Evolutionary conservation across 345 rosid genomes (phyloP).

Genomic region (Gossypium sturtianum): DNA sequence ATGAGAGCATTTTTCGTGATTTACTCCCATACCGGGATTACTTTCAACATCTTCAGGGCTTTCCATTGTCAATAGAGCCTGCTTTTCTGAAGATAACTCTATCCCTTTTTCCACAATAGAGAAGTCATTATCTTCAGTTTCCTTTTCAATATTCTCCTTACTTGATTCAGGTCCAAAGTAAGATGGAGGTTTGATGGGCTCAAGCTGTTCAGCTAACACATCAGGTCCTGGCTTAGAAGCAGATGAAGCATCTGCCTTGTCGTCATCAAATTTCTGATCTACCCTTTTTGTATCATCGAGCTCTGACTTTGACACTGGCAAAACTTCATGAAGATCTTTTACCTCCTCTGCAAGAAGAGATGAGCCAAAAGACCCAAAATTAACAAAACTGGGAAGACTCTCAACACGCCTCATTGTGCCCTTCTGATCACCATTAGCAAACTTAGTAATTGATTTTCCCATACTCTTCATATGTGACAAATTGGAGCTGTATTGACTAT

Average conservation of each 20-base stretch:
- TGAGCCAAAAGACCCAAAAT: slow-evolving; percentile 22
- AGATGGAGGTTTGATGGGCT: slow-evolving; percentile 26
- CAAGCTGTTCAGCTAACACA: slow-evolving; percentile 28
- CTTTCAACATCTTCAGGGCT: slow-evolving; percentile 29
- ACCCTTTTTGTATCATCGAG: slow-evolving; percentile 30
- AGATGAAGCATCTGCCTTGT: slow-evolving; percentile 34
- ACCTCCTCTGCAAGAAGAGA: slow-evolving; percentile 43
- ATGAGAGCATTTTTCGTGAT: slow-evolving; percentile 33
- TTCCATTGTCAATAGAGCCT: slow-evolving; percentile 19
- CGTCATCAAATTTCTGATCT: slow-evolving; percentile 49
- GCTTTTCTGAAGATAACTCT: slow-evolving; percentile 31
- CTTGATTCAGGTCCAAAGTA: slow-evolving; percentile 18
- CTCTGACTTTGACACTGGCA: slow-evolving; percentile 48
- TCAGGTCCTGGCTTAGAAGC: slow-evolving; percentile 39
- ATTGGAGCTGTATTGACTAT: slow-evolving; percentile 29
- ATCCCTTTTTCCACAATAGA: slow-evolving; percentile 33
- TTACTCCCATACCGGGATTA: slow-evolving; percentile 17
- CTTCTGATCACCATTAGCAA: slow-evolving; percentile 36
- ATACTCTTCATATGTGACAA: slow-evolving; percentile 28
- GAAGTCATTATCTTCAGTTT: slow-evolving; percentile 36
- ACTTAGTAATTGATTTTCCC: slow-evolving; percentile 29
- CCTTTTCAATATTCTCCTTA: slow-evolving; percentile 30
- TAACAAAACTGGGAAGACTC: slow-evolving; percentile 40
- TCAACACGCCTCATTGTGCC: slow-evolving; percentile 30
- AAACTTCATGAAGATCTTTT: slow-evolving; percentile 77